These are phyloP conservation scores for Hysterium pulicare DNA, from an alignment of 2,329 filamentous ascomycete species.

Conservation along the genomic window DNA sequence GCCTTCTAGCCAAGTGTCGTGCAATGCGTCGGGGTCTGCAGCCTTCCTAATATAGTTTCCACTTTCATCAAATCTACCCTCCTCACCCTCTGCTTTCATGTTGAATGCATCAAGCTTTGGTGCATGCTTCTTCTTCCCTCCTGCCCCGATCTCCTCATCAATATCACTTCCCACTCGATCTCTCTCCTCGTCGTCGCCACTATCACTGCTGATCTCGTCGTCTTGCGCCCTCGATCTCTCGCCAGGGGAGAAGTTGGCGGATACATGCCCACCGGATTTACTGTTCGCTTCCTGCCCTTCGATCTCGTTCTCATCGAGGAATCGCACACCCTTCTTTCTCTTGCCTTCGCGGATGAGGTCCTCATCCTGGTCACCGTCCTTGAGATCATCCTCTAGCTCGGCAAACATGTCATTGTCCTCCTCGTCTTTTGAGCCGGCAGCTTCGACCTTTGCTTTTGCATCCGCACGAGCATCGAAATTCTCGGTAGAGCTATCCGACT, in stretches of 20 bases:
- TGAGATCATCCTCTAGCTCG: conserved; percentile 59
- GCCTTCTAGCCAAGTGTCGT: conserved; percentile 91
- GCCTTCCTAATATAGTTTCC: conserved; percentile 93
- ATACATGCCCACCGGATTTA: conserved; percentile 68
- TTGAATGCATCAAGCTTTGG: conserved; percentile 97
- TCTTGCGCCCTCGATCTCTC: conserved; percentile 51
- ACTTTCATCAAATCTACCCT: conserved; percentile 84
- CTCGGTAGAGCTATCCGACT: conserved; percentile 88
- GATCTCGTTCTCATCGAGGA: conserved; percentile 63
- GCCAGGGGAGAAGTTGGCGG: conserved; percentile 53
- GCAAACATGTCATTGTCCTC: conserved; percentile 83
- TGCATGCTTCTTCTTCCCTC: conserved; percentile 86
- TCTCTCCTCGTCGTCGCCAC: conserved; percentile 60
- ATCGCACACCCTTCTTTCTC: conserved; percentile 59
- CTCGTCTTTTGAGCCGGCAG: conserved; percentile 53
- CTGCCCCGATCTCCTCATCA: conserved; percentile 86
- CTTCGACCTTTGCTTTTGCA: conserved; percentile 50
- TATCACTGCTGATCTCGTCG: conserved; percentile 57
- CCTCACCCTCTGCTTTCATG: conserved; percentile 83
- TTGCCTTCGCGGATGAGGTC: conserved; percentile 50
- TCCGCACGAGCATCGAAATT: conserved; percentile 76
- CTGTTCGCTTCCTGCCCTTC: conserved; percentile 74
- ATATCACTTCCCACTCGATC: conserved; percentile 66
- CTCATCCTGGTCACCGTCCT: conserved; percentile 54
- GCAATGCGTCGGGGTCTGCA: conserved; percentile 79